Base-by-base conservation (phyloP, 1,139 yeast species). In the Torulaspora pretoriensis region DNA sequence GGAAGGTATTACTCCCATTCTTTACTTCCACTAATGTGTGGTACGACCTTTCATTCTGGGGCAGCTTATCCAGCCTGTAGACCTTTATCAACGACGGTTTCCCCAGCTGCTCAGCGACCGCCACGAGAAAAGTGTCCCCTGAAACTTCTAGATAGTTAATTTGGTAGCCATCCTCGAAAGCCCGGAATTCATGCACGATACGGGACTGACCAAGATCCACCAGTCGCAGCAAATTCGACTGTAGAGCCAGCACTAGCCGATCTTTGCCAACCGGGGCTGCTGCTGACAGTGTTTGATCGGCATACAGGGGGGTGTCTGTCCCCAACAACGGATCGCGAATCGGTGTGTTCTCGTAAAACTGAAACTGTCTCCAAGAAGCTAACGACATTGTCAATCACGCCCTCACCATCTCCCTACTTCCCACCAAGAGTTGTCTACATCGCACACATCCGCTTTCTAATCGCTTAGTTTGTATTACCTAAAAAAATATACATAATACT, bases 291-390 rank as follows among this genome's bases (percentile, higher is more conserved):
- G 81, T 71, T 1, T 90, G 80, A 59, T 87, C 96, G 19, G 95
- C 85, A 63, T 83, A 90, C 28, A 89, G 69, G 0, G 86, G 81
- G 4, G 74, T 72, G 3, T 72, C 72, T 0, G 83, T 70, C n/a
- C 80, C 81, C 51, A 76, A 74, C 48, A 76, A 71, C 6, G 97
- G 97, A 62, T 92, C 97, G 53, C 81, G 71, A 29, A 92, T 83
- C 4, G 97, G 97, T 0, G 81, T 74, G 38, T 79, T 74, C 47
- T 89, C 96, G 64, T 86, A 89, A 65, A 92, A 83, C 54, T 86
- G 90, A 67, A 92, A 86, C 57, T 86, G 96, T 50, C 94, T 74
- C 96, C 96, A 89, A 24, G 80, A 69, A 12, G 74, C 57, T 24
- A 74, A 60, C 16, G 75, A 69, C 72, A 72, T 72, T 7, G 4